phyloP scores from a whole-genome alignment of 1,284 basidiomycete species.

The Puccinia horiana region DNA sequence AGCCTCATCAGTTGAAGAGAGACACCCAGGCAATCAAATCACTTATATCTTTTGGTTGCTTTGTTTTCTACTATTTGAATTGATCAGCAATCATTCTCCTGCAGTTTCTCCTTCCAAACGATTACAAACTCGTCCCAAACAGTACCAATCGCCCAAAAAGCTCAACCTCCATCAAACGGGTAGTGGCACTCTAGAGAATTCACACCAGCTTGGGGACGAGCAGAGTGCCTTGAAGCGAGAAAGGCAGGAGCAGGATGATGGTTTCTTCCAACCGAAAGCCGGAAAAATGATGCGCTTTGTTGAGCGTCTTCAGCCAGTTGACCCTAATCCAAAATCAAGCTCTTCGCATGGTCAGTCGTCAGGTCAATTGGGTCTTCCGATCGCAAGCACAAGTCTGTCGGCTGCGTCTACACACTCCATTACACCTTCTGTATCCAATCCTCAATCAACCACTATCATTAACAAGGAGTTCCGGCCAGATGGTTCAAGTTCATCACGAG shows the following conservation, averaged over 20 bases:
- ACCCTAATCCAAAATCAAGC: background rate
- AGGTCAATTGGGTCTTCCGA: background rate
- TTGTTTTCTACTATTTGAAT: background rate
- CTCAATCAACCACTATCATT: background rate
- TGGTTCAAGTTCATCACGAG: background rate
- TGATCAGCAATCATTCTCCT: background rate
- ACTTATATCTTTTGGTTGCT: background rate
- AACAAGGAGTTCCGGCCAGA: background rate
- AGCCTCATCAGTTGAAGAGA: background rate
- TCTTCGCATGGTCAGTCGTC: background rate
- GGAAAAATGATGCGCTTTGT: constrained; percentile 48
- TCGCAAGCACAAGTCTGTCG: background rate
- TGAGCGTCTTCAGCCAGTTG: constrained; percentile 21
- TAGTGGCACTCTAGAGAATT: background rate
- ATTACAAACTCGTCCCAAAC: background rate
- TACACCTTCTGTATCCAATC: background rate
- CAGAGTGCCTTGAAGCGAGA: constrained; percentile 25
- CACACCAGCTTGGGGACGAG: background rate
- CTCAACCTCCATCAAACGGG: constrained; percentile 13
- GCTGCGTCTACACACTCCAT: background rate
- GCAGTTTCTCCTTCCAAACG: constrained; percentile 24
- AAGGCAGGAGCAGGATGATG: constrained; percentile 36
- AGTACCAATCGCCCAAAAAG: constrained; percentile 5
- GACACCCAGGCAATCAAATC: background rate
- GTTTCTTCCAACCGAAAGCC: constrained; percentile 39